Conservation (phyloP, 2,329 filamentous ascomycete genomes). For the Teratosphaeriaceae sp. region DNA sequence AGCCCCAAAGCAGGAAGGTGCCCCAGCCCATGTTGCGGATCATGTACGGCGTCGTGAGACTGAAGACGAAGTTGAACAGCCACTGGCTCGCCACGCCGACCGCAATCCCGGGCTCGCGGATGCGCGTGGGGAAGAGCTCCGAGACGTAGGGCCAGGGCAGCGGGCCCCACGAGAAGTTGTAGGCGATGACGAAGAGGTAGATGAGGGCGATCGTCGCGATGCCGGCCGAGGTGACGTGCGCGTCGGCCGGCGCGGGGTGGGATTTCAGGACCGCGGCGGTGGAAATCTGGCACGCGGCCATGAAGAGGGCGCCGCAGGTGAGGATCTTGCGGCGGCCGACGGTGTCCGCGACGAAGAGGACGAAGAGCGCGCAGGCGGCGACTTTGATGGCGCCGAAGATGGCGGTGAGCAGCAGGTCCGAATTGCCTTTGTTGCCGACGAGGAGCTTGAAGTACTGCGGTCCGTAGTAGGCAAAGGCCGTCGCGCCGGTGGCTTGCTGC, state of each 20-base stretch:
- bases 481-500: constrained; percentile 49
- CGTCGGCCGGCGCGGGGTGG: constrained; percentile 16
- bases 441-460: constrained; percentile 50
- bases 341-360: constrained; percentile 47
- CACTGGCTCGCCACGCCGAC: constrained; percentile 45
- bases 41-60: constrained; percentile 45
- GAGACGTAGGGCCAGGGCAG: constrained; percentile 46
- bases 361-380: constrained; percentile 43
- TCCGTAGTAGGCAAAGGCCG: constrained; percentile 49
- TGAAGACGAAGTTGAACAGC: constrained; percentile 46
- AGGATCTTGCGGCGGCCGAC: constrained; percentile 38
- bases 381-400: constrained; percentile 51
- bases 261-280: constrained; percentile 26
- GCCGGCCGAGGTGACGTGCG: constrained; percentile 29
- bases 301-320: constrained; percentile 24
- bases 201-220: constrained; percentile 49
- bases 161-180: constrained; percentile 48
- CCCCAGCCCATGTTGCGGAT: constrained; percentile 46
- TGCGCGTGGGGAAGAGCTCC: constrained; percentile 44
- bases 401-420: constrained; percentile 44
- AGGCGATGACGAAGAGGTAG: constrained; percentile 49
- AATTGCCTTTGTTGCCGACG: constrained; percentile 38
- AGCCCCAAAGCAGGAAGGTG: constrained; percentile 39
- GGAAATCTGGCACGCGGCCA: constrained; percentile 31
- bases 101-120: constrained; percentile 44